Percentiles rank a stretch among this genome's conserved stretches.
Conservation (phyloP, 1,139 yeast genomes). For the Magnusiomyces tetraspermus region DNA sequence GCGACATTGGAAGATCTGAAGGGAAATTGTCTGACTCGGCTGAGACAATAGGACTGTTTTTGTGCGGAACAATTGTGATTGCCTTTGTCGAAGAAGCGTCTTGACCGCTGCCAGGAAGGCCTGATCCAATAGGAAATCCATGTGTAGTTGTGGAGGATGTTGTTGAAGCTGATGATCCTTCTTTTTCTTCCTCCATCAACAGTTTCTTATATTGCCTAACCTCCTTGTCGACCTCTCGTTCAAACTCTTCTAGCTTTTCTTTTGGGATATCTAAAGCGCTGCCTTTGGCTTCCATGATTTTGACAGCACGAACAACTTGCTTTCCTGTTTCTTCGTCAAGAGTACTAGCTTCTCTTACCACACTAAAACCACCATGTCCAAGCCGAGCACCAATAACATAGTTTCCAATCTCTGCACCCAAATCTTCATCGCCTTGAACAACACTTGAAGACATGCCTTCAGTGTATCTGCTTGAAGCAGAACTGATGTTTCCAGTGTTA, state of each 20-base stretch:
- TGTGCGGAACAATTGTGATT: background rate
- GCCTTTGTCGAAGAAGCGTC: background rate
- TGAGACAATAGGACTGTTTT: background rate
- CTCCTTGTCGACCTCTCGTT: background rate
- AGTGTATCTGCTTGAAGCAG: background rate
- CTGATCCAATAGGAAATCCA: too few relatives aligned
- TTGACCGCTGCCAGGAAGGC: background rate
- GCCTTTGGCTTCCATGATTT: conserved; percentile 46
- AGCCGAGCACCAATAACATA: conserved; percentile 54
- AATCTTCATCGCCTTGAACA: conserved; percentile 30
- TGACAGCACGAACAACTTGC: conserved; percentile 52
- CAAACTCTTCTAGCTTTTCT: background rate
- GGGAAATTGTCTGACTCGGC: background rate
- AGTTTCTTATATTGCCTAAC: background rate
- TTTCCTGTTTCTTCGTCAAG: conserved; percentile 34
- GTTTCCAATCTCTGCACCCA: conserved; percentile 43
- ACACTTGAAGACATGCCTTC: conserved; percentile 4
- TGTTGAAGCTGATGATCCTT: conserved; percentile 8
- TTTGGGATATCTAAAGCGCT: background rate
- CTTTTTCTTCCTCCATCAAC: background rate
- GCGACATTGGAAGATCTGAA: background rate
- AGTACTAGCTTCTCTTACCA: conserved; percentile 62
- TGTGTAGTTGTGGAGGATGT: conserved; percentile 13
- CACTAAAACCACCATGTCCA: conserved; percentile 90
- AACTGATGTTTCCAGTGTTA: background rate